These are phyloP conservation scores for Vicia villosa DNA, from an alignment of 306 rosid species.

Conservation along the genomic window DNA sequence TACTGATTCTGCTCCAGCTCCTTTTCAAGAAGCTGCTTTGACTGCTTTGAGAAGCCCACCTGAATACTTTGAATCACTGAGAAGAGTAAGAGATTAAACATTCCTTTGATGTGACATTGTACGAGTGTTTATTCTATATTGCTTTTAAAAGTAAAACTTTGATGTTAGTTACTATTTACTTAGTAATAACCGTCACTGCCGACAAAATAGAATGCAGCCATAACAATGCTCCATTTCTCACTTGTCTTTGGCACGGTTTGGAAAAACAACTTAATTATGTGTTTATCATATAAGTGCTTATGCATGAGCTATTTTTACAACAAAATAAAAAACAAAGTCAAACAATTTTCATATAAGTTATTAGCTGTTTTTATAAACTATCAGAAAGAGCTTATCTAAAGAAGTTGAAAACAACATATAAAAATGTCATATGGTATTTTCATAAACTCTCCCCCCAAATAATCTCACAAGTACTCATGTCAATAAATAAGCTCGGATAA, in stretches of 20 bases:
- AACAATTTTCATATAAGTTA: too few species aligned
- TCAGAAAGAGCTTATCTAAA: too few species aligned
- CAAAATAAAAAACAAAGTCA: too few species aligned
- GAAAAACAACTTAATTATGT: not conserved
- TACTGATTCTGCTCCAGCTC: slow-evolving; percentile 87
- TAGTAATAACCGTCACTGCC: too few species aligned
- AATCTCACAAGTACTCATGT: not conserved
- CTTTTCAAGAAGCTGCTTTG: slow-evolving; percentile 93
- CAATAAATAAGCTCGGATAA: not conserved
- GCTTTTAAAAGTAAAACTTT: slow-evolving; percentile 7
- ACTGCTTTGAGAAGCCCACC: slow-evolving; percentile 71
- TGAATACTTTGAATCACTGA: slow-evolving; percentile 63
- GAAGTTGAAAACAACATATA: too few species aligned
- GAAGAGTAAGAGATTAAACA: slow-evolving; percentile 49
- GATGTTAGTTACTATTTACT: not conserved
- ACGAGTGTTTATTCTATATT: not conserved
- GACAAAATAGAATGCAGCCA: not conserved
- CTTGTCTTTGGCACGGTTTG: not conserved
- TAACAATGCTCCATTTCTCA: slow-evolving; percentile 9
- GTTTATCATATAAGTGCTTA: not conserved
- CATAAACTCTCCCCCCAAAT: too few species aligned
- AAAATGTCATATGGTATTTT: too few species aligned
- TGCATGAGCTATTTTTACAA: too few species aligned
- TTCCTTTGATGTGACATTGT: slow-evolving; percentile 8
- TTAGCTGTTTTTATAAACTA: too few species aligned